Evolutionary conservation across 148 eudicot genomes (phyloP), one percentile per base, ranked within the genome.

Genomic region (Cornus florida): DNA sequence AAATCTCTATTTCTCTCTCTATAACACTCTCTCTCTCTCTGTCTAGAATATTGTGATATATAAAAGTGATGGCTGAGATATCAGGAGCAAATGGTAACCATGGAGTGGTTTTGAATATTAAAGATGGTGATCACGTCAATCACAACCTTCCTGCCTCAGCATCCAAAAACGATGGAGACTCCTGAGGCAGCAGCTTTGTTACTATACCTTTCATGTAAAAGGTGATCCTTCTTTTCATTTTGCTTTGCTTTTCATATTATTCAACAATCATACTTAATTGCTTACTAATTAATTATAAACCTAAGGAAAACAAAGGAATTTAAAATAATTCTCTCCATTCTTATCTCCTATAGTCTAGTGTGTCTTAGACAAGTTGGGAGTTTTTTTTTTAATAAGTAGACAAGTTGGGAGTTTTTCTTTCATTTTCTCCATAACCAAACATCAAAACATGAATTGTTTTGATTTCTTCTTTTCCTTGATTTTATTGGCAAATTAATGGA

Each of bases 181-280:
- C 87, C 13, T 4, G 43, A 39, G 43, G 38, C 31, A 7, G 74
- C 28, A 28, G 85, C 72, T 83, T 57, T 24, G 87, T 7, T 73
- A 84, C n/a, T 57, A 39, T 90, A 48, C 91, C 87, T 32, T 92
- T 90, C 70, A 72, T 89, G 5, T 93, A 92, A 74, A 92, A 92
- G 96, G 96, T 90, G 70, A 80, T 33, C 14, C 23, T 19, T 32
- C 24, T 38, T 3, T 7, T 43, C 48, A 43, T 75, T n/a, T n/a
- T 46, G 31, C 28, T 28, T 28, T 28, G 28, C 57, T 28, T 35
- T 74, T 7, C 67, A 74, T 28, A 73, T 65, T 10, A 6, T 17
- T 6, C 19, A 39, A 38, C 1, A 31, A 68, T 48, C 2, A 28
- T 28, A 28, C 28, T 28, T 28, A 28, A 28, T 28, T 28, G 28